Conservation (phyloP, 768 basidiomycete genomes). For the Pleurotus tuoliensis region DNA sequence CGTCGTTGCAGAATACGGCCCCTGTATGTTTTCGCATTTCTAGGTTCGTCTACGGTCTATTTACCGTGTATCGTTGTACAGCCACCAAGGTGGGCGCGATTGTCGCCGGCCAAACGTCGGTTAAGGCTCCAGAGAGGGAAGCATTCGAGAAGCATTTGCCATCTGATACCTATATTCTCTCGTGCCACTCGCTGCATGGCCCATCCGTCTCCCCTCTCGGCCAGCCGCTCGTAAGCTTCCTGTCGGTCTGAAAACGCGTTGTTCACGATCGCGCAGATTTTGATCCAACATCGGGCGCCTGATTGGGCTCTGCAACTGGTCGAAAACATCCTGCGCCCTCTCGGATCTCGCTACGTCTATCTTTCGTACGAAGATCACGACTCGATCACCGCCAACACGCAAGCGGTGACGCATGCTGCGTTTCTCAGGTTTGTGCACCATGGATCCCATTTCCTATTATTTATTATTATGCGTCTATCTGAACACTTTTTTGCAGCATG, state of each 20-base stretch:
- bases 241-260: background rate
- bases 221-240: conserved; percentile 73
- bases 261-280: conserved; percentile 48
- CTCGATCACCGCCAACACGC: conserved; percentile 93
- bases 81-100: conserved; percentile 92
- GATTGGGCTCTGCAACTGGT: conserved; percentile 72
- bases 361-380: conserved; percentile 97
- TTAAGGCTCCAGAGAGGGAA: conserved; percentile 88
- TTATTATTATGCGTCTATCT: too few species aligned
- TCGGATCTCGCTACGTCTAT: conserved; percentile 85
- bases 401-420: conserved; percentile 97
- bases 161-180: conserved; percentile 81
- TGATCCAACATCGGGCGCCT: conserved; percentile 83
- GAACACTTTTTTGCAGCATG: conserved; percentile 59
- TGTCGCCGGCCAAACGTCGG: conserved; percentile 94
- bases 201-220: conserved; percentile 84
- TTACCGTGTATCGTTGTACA: conserved; percentile 22
- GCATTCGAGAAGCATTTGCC: conserved; percentile 92
- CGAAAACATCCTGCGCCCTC: conserved; percentile 74
- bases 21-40: conserved; percentile 55
- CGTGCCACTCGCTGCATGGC: conserved; percentile 92
- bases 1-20: conserved; percentile 87
- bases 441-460: background rate
- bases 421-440: conserved; percentile 71
- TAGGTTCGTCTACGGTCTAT: background rate